A percentile compares a stretch with the other conserved stretches of the same genome.
phyloP scores from a whole-genome alignment of 768 basidiomycete species.

The Amanita inopinata region DNA sequence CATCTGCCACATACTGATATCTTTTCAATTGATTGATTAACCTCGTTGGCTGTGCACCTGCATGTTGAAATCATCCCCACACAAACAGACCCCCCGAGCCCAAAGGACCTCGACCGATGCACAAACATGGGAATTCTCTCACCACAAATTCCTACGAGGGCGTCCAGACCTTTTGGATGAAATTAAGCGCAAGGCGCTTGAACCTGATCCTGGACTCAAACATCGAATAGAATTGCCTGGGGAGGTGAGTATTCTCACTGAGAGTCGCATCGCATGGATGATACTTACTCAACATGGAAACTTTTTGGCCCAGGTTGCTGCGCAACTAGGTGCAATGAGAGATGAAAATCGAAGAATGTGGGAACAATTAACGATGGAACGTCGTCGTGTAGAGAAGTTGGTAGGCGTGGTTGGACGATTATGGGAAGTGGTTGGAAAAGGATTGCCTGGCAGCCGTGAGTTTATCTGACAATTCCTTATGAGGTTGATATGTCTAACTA shows the following conservation, averaged over 20 bases:
- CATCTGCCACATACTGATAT: conserved; percentile 5
- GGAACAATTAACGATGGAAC: conserved; percentile 45
- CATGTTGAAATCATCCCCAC: conserved; percentile 1
- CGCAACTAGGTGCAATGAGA: conserved; percentile 58
- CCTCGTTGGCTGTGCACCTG: too few relatives aligned
- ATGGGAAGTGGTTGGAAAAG: conserved; percentile 52
- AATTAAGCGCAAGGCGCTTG: conserved; percentile 79
- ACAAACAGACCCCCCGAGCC: conserved; percentile 62
- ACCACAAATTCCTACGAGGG: conserved; percentile 76
- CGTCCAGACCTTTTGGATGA: conserved; percentile 75
- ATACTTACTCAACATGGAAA: background rate
- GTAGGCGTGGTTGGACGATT: conserved; percentile 47
- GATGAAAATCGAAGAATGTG: conserved; percentile 63
- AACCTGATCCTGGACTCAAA: conserved; percentile 63
- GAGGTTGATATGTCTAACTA: background rate
- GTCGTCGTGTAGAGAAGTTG: conserved; percentile 52
- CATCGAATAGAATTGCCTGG: conserved; percentile 75
- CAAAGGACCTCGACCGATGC: conserved; percentile 73
- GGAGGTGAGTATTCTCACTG: conserved; percentile 42
- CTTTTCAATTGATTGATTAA: too few relatives aligned
- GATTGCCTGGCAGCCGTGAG: conserved; percentile 46
- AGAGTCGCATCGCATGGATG: too few relatives aligned
- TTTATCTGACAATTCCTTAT: conserved; percentile 12
- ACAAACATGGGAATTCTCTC: conserved; percentile 85
- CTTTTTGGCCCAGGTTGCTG: conserved; percentile 33